phyloP scores from a whole-genome alignment of 2,329 filamentous ascomycete species.

The Metarhizium anisopliae region DNA sequence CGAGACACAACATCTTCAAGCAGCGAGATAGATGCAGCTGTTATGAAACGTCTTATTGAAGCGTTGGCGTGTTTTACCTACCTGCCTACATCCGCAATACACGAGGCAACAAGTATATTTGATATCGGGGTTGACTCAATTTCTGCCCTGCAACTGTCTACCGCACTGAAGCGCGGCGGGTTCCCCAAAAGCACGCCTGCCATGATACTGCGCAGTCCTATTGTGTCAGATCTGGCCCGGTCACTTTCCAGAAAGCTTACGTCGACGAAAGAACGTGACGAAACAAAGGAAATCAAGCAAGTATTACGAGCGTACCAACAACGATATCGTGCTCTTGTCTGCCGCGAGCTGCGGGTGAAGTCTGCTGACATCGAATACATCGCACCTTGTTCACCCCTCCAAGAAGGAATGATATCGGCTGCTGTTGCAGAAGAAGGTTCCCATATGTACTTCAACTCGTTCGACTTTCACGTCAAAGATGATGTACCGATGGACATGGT shows the following conservation, averaged over 20 bases:
- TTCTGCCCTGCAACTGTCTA: conserved; percentile 63
- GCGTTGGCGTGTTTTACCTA: conserved; percentile 46
- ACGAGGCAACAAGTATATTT: conserved; percentile 60
- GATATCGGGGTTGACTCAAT: conserved; percentile 86
- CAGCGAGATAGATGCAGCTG: conserved; percentile 22
- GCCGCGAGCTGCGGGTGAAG: conserved; percentile 40
- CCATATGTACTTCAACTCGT: conserved; percentile 68
- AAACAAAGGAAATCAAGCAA: conserved; percentile 45
- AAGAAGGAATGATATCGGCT: conserved; percentile 76
- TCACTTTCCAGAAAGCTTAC: conserved; percentile 18
- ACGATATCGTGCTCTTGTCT: conserved; percentile 44
- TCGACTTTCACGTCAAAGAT: conserved; percentile 47
- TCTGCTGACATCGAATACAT: conserved; percentile 58
- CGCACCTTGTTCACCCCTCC: conserved; percentile 74
- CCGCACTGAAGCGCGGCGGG: conserved; percentile 53
- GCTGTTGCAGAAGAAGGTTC: conserved; percentile 45
- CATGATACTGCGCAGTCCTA: conserved; percentile 54
- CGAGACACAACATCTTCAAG: conserved; percentile 14
- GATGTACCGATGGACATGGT: conserved; percentile 39
- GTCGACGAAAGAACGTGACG: conserved; percentile 4
- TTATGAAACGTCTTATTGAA: conserved; percentile 38
- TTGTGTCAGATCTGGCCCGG: conserved; percentile 37
- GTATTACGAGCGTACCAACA: conserved; percentile 55
- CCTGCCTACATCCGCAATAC: conserved; percentile 33
- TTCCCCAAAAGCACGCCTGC: conserved; percentile 54